Percentiles rank a stretch among this genome's conserved stretches.
Conservation (phyloP, 116 monocot genomes). For the Posidonia oceanica region DNA sequence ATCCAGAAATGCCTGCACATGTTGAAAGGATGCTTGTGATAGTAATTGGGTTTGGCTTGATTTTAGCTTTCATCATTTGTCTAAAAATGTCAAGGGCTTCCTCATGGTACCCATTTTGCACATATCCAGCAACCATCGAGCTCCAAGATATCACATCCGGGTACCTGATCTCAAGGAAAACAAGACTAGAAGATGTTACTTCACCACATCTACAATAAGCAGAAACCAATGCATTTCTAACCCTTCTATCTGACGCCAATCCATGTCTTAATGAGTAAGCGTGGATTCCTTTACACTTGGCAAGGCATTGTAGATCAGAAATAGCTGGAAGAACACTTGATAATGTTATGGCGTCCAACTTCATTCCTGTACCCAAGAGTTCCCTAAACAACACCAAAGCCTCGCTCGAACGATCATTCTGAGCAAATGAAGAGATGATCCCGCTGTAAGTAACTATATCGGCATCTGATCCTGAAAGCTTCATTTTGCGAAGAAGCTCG, state of each 20-base stretch:
- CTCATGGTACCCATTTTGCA: constrained; percentile 26
- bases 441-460: constrained; percentile 59
- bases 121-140: constrained; percentile 44
- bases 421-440: constrained; percentile 49
- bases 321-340: constrained; percentile 44
- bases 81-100: constrained; percentile 26
- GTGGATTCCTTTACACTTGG: constrained; percentile 42
- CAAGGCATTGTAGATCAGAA: constrained; percentile 11
- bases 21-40: constrained; percentile 41
- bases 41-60: constrained; percentile 24
- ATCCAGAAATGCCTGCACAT: constrained; percentile 27
- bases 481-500: constrained; percentile 40
- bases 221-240: constrained; percentile 52
- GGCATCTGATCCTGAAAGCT: constrained; percentile 14
- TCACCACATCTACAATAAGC: constrained; percentile 31
- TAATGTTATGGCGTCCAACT: constrained; percentile 32
- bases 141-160: constrained; percentile 64
- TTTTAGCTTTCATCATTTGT: constrained; percentile 19
- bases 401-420: constrained; percentile 18
- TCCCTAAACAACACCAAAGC: constrained; percentile 30
- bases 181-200: constrained; percentile 12
- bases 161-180: constrained; percentile 19
- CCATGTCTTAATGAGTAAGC: constrained; percentile 21
- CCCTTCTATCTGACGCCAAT: constrained; percentile 30
- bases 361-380: constrained; percentile 26